A percentile compares a stretch with the other conserved stretches of the same genome.
phyloP scores from a whole-genome alignment of 1,139 yeast species.

The Candida sp. region DNA sequence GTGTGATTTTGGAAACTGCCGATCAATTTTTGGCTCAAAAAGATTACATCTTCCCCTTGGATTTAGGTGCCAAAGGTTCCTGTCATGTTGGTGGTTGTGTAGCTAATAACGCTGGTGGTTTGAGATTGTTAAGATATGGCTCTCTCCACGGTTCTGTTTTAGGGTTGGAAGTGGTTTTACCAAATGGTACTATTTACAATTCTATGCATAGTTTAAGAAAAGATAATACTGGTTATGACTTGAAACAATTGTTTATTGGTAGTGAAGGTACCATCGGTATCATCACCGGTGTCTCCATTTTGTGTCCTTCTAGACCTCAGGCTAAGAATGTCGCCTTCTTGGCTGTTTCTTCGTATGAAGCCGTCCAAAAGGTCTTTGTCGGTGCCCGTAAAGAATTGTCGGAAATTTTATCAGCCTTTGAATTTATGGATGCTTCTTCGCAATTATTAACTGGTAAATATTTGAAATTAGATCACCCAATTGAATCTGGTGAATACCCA shows the following conservation, averaged over 20 bases:
- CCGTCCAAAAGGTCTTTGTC: slow-evolving; percentile 78
- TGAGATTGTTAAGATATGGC: slow-evolving; percentile 84
- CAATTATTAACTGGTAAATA: slow-evolving; percentile 62
- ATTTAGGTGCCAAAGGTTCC: slow-evolving; percentile 95
- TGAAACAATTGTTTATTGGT: slow-evolving; percentile 90
- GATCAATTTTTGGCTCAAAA: slow-evolving; percentile 75
- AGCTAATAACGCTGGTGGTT: slow-evolving; percentile 97
- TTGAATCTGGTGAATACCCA: slow-evolving; percentile 72
- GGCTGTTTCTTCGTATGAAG: slow-evolving; percentile 77
- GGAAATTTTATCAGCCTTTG: slow-evolving; percentile 90
- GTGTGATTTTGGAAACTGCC: slow-evolving; percentile 83
- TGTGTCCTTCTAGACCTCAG: slow-evolving; percentile 91
- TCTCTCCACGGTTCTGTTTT: slow-evolving; percentile 90
- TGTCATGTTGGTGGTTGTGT: slow-evolving; percentile 96
- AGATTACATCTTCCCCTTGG: slow-evolving; percentile 91
- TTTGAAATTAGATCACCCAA: slow-evolving; percentile 64
- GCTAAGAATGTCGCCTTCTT: slow-evolving; percentile 86
- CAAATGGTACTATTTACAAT: slow-evolving; percentile 81
- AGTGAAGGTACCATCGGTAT: slow-evolving; percentile 91
- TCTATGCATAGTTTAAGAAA: slow-evolving; percentile 83
- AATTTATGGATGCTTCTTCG: slow-evolving; percentile 84
- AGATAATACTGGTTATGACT: slow-evolving; percentile 92
- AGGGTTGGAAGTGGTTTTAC: slow-evolving; percentile 88
- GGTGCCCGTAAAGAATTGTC: slow-evolving; percentile 76
- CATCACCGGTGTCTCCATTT: slow-evolving; percentile 83